Conservation (phyloP, 2,329 filamentous ascomycete genomes). For the Juglanconis juglandina region DNA sequence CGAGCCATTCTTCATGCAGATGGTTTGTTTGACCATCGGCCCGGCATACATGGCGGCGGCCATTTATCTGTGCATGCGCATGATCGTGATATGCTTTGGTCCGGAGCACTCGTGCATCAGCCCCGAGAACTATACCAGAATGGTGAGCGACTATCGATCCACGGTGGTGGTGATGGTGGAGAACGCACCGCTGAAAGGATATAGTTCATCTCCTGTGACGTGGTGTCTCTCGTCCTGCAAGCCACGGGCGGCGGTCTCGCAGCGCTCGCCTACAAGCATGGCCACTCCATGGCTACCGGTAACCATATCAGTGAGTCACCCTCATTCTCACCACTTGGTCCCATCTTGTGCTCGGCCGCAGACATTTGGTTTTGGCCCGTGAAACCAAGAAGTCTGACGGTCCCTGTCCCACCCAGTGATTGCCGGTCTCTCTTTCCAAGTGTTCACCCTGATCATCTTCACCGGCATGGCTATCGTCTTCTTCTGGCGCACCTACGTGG, state of each 20-base stretch:
- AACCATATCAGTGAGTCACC: slow-evolving; percentile 47
- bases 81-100: slow-evolving; percentile 47
- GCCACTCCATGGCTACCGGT: slow-evolving; percentile 37
- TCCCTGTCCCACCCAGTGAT: slow-evolving; percentile 38
- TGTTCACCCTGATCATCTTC: slow-evolving; percentile 55
- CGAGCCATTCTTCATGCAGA: slow-evolving; percentile 51
- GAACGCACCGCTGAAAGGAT: not conserved
- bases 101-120: slow-evolving; percentile 45
- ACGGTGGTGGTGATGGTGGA: not conserved
- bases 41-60: slow-evolving; percentile 63
- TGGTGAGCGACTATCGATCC: slow-evolving; percentile 32
- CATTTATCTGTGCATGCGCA: slow-evolving; percentile 59
- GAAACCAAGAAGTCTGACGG: not conserved
- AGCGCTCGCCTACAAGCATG: slow-evolving; percentile 37
- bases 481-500: slow-evolving; percentile 36
- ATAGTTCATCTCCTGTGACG: slow-evolving; percentile 62
- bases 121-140: slow-evolving; percentile 46
- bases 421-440: slow-evolving; percentile 61
- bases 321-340: not conserved
- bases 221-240: slow-evolving; percentile 59
- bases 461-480: slow-evolving; percentile 49
- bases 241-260: slow-evolving; percentile 56
- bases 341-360: not conserved
- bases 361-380: not conserved
- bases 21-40: slow-evolving; percentile 60